Conservation (phyloP, 257 asterid species). For the Misopates orontium region DNA sequence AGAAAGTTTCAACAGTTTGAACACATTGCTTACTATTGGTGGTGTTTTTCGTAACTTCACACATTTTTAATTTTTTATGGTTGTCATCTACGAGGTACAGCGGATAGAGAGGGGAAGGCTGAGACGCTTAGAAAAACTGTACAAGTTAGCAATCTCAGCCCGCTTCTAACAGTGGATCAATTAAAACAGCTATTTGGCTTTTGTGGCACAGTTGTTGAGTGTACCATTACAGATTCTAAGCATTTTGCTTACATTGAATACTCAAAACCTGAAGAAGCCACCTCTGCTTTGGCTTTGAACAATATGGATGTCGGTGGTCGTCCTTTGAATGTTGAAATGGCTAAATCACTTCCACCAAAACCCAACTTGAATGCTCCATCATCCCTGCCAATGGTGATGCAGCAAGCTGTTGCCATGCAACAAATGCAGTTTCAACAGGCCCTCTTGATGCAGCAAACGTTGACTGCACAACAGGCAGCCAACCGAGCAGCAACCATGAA, state of each 20-base stretch:
- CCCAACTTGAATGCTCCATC: slow-evolving; percentile 54
- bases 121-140: slow-evolving; percentile 69
- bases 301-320: slow-evolving; percentile 96
- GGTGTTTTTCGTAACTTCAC: slow-evolving; percentile 12
- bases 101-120: slow-evolving; percentile 55
- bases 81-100: slow-evolving; percentile 42
- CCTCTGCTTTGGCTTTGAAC: slow-evolving; percentile 87
- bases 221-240: slow-evolving; percentile 86
- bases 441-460: slow-evolving; percentile 84
- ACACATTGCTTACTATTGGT: not conserved
- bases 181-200: slow-evolving; percentile 90
- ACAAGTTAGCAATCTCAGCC: slow-evolving; percentile 97
- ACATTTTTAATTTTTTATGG: slow-evolving; percentile 17
- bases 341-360: slow-evolving; percentile 89
- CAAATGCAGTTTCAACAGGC: slow-evolving; percentile 99
- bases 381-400: slow-evolving; percentile 80
- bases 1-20: not conserved
- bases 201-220: slow-evolving; percentile 78
- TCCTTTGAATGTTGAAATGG: slow-evolving; percentile 97
- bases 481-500: slow-evolving; percentile 95
- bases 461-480: slow-evolving; percentile 93
- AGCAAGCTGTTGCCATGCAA: slow-evolving; percentile 97
- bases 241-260: slow-evolving; percentile 93
- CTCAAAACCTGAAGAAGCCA: slow-evolving; percentile 86
- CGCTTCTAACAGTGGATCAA: slow-evolving; percentile 88